These are phyloP conservation scores for Leishmania gerbilli DNA, from an alignment of 208 protist genomes.

Conservation along the genomic window DNA sequence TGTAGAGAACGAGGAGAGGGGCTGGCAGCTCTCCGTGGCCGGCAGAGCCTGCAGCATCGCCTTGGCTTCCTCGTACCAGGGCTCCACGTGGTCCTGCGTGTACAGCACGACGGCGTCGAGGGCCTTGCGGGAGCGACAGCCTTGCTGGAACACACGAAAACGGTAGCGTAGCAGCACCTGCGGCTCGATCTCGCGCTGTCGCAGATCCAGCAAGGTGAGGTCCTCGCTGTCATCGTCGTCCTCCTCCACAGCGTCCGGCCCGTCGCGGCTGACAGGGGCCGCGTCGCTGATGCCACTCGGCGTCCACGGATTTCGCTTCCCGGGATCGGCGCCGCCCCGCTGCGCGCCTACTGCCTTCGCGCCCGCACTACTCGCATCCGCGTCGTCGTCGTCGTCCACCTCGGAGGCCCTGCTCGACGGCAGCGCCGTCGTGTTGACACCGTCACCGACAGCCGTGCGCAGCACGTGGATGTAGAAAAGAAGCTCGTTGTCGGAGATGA, in stretches of 20 bases:
- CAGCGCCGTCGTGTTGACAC: slow-evolving; percentile 10
- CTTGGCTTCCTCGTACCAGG: slow-evolving; percentile 28
- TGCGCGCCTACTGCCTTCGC: neutral
- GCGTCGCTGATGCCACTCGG: neutral
- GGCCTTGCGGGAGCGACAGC: slow-evolving; percentile 26
- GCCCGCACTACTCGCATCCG: neutral
- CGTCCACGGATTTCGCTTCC: neutral
- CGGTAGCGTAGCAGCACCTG: slow-evolving; percentile 39
- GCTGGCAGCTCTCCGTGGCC: slow-evolving; percentile 1
- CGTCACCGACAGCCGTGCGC: slow-evolving; percentile 23
- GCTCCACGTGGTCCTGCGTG: slow-evolving; percentile 21
- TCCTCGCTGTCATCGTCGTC: neutral
- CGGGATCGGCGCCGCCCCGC: neutral
- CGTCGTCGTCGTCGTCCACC: slow-evolving; percentile 6
- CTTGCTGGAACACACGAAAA: slow-evolving; percentile 31
- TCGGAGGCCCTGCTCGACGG: slow-evolving; percentile 21
- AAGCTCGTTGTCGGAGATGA: slow-evolving; percentile 27
- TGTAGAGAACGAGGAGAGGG: slow-evolving; percentile 17
- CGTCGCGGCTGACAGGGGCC: neutral
- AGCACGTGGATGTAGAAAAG: slow-evolving; percentile 39
- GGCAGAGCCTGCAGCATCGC: slow-evolving; percentile 34
- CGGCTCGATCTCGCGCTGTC: slow-evolving; percentile 34
- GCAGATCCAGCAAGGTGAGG: slow-evolving; percentile 21
- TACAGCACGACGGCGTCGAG: slow-evolving; percentile 31
- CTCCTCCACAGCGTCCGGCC: neutral